Base-by-base conservation (phyloP, 257 asterid species). In the Linaria vulgaris region DNA sequence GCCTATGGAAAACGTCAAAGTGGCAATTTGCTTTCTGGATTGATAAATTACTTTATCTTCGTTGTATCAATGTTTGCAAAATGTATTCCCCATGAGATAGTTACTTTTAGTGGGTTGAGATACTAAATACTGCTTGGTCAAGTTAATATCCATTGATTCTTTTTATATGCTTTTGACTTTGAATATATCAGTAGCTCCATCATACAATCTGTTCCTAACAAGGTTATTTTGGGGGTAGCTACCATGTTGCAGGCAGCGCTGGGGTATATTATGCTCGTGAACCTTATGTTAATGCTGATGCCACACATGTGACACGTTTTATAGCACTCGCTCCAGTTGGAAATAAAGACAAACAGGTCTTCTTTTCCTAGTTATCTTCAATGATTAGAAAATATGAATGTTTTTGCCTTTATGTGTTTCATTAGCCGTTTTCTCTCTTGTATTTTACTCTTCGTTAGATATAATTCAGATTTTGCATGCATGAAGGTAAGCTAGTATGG, bases 301-400 rank as follows among this genome's bases (percentile, higher is more conserved):
- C 89, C 69, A 79, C 67, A 54, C 95, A 89, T 21, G 88, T 83
- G 75, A 92, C 99, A 61, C 99, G 99, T 69, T 92, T 92, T 74
- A 69, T 92, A 66, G 97, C 95, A 78, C 88, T 92, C 69, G 96
- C 91, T 75, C 72, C 85, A 16, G 97, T 92, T 67, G 99, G 99
- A 74, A 92, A 89, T 76, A 92, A 85, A 85, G 88, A 85, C 38
- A 92, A 92, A 72, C 96, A 92, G 99, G 99, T 89, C 5, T 22
- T 56, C 50, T 71, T 48, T 67, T 67, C 59, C 22, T 17, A n/a
- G 31, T 17, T 53, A 30, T 47, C 69, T 25, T 64, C 12, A 30
- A 6, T 30, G 17, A 38, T 54, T 37, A 52, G 37, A 31, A 47
- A 39, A 30, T 12, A 11, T 41, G 69, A 34, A 34, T 1, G 41